Evolutionary conservation across 345 rosid genomes (phyloP).

Genomic region (Hevea brasiliensis): DNA sequence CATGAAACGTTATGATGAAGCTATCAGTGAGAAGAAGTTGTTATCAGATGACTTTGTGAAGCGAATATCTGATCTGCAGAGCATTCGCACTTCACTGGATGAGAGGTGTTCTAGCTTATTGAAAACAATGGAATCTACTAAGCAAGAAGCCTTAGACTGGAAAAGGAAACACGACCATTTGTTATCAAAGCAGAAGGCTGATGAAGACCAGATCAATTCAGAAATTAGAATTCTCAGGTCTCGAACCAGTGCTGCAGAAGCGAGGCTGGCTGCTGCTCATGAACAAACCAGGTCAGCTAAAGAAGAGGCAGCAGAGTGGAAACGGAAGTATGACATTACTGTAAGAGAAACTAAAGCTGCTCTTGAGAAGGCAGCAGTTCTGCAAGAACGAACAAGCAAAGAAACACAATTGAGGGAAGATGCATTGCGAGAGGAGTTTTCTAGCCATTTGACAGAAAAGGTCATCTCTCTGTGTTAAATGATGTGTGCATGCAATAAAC

Average conservation of each 20-base stretch:
- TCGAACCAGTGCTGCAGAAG: constrained; percentile 86
- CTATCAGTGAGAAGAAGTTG: constrained; percentile 87
- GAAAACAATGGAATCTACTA: constrained; percentile 69
- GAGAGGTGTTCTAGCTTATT: constrained; percentile 76
- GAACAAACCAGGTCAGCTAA: constrained; percentile 86
- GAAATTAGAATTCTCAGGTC: constrained; percentile 80
- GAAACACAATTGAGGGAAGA: constrained; percentile 87
- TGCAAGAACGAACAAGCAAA: constrained; percentile 76
- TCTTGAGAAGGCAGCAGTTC: constrained; percentile 84
- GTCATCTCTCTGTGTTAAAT: constrained; percentile 31
- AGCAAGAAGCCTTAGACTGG: constrained; percentile 74
- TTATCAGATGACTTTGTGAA: constrained; percentile 74
- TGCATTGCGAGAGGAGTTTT: constrained; percentile 73
- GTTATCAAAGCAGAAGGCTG: constrained; percentile 70
- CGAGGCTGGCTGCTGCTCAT: constrained; percentile 91
- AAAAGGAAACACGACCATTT: constrained; percentile 68
- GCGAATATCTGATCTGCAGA: constrained; percentile 74
- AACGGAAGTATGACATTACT: constrained; percentile 82
- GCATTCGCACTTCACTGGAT: constrained; percentile 68
- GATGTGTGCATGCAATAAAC: too few relatives aligned
- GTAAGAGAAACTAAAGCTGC: constrained; percentile 89
- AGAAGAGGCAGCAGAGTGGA: constrained; percentile 94
- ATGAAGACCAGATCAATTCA: constrained; percentile 65
- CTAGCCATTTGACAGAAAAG: constrained; percentile 60
- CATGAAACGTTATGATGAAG: constrained; percentile 89